Conservation (phyloP, 2,329 filamentous ascomycete species). For the Penicillium sp. region DNA sequence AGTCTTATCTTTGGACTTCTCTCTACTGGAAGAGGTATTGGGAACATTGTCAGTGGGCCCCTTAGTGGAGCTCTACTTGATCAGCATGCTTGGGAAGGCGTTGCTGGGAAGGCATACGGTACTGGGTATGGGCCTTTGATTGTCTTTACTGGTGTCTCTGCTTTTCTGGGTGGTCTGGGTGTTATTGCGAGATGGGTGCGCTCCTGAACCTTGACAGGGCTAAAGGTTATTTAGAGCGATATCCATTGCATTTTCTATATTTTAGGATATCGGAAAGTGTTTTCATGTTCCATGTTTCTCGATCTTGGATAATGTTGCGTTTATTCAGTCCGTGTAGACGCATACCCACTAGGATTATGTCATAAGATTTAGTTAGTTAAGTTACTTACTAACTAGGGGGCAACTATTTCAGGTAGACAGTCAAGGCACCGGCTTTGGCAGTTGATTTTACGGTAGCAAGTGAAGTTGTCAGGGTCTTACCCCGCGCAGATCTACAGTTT, state of each 20-base stretch:
- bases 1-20: conserved; percentile 52
- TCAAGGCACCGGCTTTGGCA: no score
- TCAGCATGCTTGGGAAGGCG: conserved; percentile 18
- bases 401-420: no score
- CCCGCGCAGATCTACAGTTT: no score
- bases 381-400: no score
- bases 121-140: conserved; percentile 30
- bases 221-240: not conserved
- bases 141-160: conserved; percentile 29
- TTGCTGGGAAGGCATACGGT: conserved; percentile 25
- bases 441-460: no score
- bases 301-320: no score
- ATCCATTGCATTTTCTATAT: not conserved
- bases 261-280: not conserved
- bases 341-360: no score
- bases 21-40: conserved; percentile 52
- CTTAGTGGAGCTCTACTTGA: conserved; percentile 46
- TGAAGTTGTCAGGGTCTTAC: no score
- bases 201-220: not conserved
- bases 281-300: not conserved
- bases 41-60: conserved; percentile 52
- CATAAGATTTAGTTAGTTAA: no score
- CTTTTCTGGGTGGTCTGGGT: conserved; percentile 17
- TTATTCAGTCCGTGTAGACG: no score
- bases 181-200: conserved; percentile 7